These are phyloP conservation scores for Leccinum griseonigrum DNA, from an alignment of 1,284 basidiomycete species.

Conservation along the genomic window DNA sequence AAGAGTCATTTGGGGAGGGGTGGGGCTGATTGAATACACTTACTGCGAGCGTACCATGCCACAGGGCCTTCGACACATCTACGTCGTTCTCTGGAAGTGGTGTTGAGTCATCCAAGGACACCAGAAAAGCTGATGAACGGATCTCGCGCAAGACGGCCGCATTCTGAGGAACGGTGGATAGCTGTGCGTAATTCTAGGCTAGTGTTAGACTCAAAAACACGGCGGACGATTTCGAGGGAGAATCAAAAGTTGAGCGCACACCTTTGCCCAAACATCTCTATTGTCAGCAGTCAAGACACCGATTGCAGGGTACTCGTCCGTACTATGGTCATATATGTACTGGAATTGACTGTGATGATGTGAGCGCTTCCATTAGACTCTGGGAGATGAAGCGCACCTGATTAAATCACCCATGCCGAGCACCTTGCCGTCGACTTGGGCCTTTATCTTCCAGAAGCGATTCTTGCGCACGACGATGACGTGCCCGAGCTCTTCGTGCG, in stretches of 20 bases:
- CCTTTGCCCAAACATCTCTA: slow-evolving; percentile 84
- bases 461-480: slow-evolving; percentile 79
- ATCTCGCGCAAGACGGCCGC: slow-evolving; percentile 65
- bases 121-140: slow-evolving; percentile 78
- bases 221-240: not conserved
- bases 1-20: not conserved
- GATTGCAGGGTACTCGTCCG: slow-evolving; percentile 64
- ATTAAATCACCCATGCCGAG: slow-evolving; percentile 71
- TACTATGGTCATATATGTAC: slow-evolving; percentile 67
- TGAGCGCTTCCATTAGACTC: not conserved
- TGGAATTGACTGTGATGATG: slow-evolving; percentile 62
- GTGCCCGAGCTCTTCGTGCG: slow-evolving; percentile 63
- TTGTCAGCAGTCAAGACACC: slow-evolving; percentile 77
- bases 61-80: slow-evolving; percentile 62
- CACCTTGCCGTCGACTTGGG: slow-evolving; percentile 54
- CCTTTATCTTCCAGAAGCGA: slow-evolving; percentile 73
- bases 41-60: slow-evolving; percentile 62
- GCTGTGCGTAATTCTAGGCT: slow-evolving; percentile 58
- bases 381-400: slow-evolving; percentile 37
- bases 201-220: not conserved
- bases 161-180: slow-evolving; percentile 60
- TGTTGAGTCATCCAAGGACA: slow-evolving; percentile 73
- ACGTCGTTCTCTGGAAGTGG: slow-evolving; percentile 38
- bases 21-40: slow-evolving; percentile 2
- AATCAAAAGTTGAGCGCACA: slow-evolving; percentile 28